Evolutionary conservation across 2,329 filamentous ascomycete genomes (phyloP), one percentile per base, ranked within the genome.

Genomic region (Lasiodiplodia theobromae): DNA sequence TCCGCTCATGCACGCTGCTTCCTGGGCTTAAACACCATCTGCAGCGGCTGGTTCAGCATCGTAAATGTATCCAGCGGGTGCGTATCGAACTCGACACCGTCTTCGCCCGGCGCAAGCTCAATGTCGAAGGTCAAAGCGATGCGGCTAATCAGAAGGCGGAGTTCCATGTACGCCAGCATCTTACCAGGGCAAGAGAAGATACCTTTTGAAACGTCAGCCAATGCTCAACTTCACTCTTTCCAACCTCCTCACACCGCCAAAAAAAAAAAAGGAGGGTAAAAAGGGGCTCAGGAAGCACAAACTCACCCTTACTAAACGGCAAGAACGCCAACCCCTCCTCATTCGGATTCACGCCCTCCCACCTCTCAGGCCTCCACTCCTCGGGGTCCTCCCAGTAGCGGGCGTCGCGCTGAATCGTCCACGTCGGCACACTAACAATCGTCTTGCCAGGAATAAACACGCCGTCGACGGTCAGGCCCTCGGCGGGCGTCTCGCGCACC

Each of bases 391-490:
- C 56, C 60, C 47, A 69, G 14, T 21, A 38, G 38, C 54, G 37
- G 6, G 2, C 62, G 51, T 70, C 70, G 12, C 69, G 53, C 11
- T 69, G 63, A 53, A 73, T 72, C 71, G 49, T 8, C 52, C 53
- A 47, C 68, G 68, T 58, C n/a, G 75, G 74, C 65, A 71, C 71
- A 40, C 70, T 70, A n/a, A 75, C 73, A 31, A 70, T 71, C 5
- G 71, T 70, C 23, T 71, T 69, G 2, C 78, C 78, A 0, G 80
- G 80, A 2, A 82, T 74, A 67, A 71, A 78, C 1, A 69, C 72
- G 4, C 74, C 76, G 16, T 75, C 80, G 28, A 82, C 74, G 21
- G 71, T 71, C 38, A 82, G 72, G 21, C 81, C 81, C 66, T 79
- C 73, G 21, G 77, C 62, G 8, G 81, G 81, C 1, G 81, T 82